Evolutionary conservation across 441 rosid genomes (phyloP), one percentile per base, ranked within the genome.

Genomic region (Croton setiger): DNA sequence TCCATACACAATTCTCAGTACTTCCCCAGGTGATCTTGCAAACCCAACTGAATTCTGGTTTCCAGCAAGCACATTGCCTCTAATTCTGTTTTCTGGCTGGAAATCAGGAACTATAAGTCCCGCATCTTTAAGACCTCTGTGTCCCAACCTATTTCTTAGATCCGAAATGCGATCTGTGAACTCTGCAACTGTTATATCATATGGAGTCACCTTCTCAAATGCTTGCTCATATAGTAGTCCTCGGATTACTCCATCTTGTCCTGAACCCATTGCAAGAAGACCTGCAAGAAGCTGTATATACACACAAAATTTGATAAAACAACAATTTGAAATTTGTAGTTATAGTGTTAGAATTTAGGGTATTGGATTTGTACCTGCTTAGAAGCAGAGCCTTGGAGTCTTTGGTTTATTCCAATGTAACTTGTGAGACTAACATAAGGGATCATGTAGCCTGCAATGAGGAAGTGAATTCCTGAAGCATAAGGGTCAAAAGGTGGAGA

Each of bases 381-480:
- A 65, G 90, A 79, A 44, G 27, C 48, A 0, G 81, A 55, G 44
- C 79, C 81, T 20, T 74, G 39, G 27, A 90, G 85, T 67, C 76
- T 82, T 9, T 88, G 83, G 68, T 77, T 90, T 33, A 91, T 85
- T 37, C 93, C 96, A 57, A 86, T 89, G 44, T 87, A 88, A 15
- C 95, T 95, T 0, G 90, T 88, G 79, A 92, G 93, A n/a, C 93
- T 90, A 68, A 88, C 89, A 44, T 88, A 90, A 56, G 95, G 96
- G 36, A 92, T 72, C 45, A 83, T 14, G 72, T 85, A 88, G 53
- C 90, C 86, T n/a, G 96, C 96, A 27, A 92, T 70, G 15, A 88
- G 93, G 72, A 62, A 90, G 71, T 88, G 88, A 33, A 79, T 60
- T 20, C 83, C 72, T 68, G 72, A 83, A 57, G 81, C 81, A 53